phyloP scores from a whole-genome alignment of 306 rosid genomes.

The Fagus crenata region DNA sequence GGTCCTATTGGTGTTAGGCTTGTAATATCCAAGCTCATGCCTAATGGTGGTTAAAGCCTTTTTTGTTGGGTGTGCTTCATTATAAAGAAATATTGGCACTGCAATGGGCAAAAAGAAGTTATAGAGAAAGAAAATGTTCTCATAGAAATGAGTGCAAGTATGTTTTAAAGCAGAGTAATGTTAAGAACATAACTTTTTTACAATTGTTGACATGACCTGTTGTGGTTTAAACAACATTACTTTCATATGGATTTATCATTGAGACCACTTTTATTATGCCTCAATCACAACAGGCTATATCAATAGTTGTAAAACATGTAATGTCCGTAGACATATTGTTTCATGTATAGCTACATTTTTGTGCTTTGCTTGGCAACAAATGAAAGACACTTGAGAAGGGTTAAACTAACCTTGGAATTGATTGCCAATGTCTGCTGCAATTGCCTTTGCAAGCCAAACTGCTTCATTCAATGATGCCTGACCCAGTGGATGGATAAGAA shows the following conservation, averaged over 20 bases:
- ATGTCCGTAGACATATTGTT: too few species aligned
- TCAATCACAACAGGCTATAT: too few species aligned
- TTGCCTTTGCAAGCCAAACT: conserved; percentile 77
- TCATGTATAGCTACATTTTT: too few species aligned
- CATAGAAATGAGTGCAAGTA: too few species aligned
- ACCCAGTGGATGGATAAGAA: conserved; percentile 74
- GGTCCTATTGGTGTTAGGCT: conserved; percentile 79
- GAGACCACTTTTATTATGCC: too few species aligned
- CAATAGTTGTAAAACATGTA: too few species aligned
- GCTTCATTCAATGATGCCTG: conserved; percentile 68
- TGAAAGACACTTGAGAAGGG: background rate
- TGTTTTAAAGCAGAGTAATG: too few species aligned
- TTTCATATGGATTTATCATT: too few species aligned
- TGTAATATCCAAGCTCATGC: conserved; percentile 60
- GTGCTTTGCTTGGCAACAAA: background rate
- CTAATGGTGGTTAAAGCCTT: conserved; percentile 67
- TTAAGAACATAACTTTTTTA: too few species aligned
- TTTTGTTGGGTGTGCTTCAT: conserved; percentile 81
- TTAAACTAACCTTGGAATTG: conserved; percentile 56
- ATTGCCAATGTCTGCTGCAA: conserved; percentile 65
- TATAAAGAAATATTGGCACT: conserved; percentile 83
- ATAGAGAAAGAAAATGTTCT: background rate
- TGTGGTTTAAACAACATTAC: too few species aligned
- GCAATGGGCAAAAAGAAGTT: conserved; percentile 22
- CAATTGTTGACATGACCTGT: too few species aligned